Evolutionary conservation across 2,329 filamentous ascomycete species (phyloP), one percentile per base, ranked within the genome.

Genomic region (Thielaviopsis euricoi): DNA sequence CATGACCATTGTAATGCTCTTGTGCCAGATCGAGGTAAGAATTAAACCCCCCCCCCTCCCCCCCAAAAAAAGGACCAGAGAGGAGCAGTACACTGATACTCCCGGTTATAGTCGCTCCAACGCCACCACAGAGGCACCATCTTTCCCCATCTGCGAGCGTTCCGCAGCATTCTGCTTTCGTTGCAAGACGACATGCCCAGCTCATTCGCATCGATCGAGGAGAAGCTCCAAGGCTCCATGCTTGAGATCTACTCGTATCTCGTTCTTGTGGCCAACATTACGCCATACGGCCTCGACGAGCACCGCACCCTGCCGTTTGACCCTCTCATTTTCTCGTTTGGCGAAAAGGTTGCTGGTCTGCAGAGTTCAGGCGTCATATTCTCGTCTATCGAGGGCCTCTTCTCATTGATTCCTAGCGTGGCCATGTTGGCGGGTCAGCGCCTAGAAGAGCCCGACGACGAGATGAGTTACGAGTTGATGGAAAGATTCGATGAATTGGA

Each of bases 211-310:
- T 60, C 58, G 1, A 50, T 60, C 10, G 58, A 60, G 9, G 58
- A 60, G 43, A 60, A 60, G 33, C 55, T 60, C 6, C 58, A 60
- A 37, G 58, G 58, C 23, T 52, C 58, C 13, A 60, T 60, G 58
- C 52, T 60, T 22, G 58, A 60, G n/a, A 60, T 60, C 43, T 60
- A 60, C 22, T 60, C 58, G 10, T 60, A 60, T 49, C 58, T 60
- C 17, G 56, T 60, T 52, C 48, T 60, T 13, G 58, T 60, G 17
- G 55, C 58, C 46, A 57, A 60, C 55, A 60, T 60, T 12, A 60
- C 58, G 26, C 58, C 58, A 10, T 60, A 60, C 26, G 58, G 58
- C 15, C 55, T 60, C 17, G 58, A 60, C 17, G 55, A 60, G 52
- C 52, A 60, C 46, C 55, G 58, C 13, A 60, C 58, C 2, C 22